These are phyloP conservation scores for Trypanosoma vivax DNA, from an alignment of 208 protist species.

Conservation along the genomic window DNA sequence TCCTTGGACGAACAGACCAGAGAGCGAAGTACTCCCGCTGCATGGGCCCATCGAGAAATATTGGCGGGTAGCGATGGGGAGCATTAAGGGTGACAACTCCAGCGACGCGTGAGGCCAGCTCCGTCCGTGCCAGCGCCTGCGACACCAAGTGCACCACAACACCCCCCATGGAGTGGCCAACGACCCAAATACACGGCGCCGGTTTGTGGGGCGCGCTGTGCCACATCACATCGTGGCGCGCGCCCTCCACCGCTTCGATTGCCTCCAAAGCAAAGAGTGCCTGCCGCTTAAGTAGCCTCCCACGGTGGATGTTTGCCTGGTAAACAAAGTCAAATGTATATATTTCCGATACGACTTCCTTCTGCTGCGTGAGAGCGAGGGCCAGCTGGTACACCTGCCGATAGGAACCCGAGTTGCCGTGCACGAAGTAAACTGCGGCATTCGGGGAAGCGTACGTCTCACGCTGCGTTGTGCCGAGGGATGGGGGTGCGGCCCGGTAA, in stretches of 20 bases:
- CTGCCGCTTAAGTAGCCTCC: constrained; percentile 30
- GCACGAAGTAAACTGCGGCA: constrained; percentile 35
- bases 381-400: constrained; percentile 24
- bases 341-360: neutral
- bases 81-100: constrained; percentile 47
- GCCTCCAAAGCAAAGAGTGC: constrained; percentile 37
- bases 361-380: constrained; percentile 16
- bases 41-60: constrained; percentile 45
- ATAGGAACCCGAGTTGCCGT: constrained; percentile 40
- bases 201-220: neutral
- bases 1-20: neutral
- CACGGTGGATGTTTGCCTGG: constrained; percentile 48
- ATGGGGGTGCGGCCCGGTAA: too few species aligned
- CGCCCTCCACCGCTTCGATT: constrained; percentile 19
- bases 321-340: constrained; percentile 38
- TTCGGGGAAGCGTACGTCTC: too few species aligned
- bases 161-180: constrained; percentile 58
- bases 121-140: constrained; percentile 5
- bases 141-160: constrained; percentile 34
- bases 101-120: constrained; percentile 7
- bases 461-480: too few species aligned
- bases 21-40: constrained; percentile 23
- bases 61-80: constrained; percentile 30
- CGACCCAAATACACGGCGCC: constrained; percentile 27
- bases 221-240: too few species aligned